A percentile compares a stretch with the other conserved stretches of the same genome.
Conservation (phyloP, 306 rosid species). For the Vigna unguiculata region DNA sequence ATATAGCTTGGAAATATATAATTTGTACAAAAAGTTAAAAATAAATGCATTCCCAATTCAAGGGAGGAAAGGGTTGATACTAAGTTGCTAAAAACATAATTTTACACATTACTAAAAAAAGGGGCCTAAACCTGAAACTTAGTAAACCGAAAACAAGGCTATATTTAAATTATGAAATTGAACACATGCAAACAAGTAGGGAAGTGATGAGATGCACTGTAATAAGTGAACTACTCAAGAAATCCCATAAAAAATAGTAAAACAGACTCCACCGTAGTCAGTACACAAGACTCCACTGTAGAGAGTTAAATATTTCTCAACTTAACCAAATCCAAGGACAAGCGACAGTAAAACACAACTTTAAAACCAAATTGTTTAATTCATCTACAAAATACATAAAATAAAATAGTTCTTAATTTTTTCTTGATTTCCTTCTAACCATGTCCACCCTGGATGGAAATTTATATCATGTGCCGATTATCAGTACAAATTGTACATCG, state of each 20-base stretch:
- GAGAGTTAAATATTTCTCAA: neutral
- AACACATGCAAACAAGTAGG: constrained; percentile 17
- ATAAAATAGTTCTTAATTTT: constrained; percentile 9
- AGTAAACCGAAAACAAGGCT: constrained; percentile 2
- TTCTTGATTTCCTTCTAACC: neutral
- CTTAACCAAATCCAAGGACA: constrained; percentile 24
- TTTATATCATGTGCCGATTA: neutral
- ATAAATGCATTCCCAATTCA: constrained; percentile 5
- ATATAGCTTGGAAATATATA: constrained; percentile 1
- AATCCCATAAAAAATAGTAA: constrained; percentile 17
- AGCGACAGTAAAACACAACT: neutral
- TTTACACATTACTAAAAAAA: constrained; percentile 14
- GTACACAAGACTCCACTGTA: neutral
- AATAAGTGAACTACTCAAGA: constrained; percentile 18
- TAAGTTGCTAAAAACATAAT: neutral
- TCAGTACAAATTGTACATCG: neutral
- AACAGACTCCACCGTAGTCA: neutral
- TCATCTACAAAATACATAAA: neutral
- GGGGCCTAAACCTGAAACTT: too few relatives aligned
- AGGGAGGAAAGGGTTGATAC: constrained; percentile 15
- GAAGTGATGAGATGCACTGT: neutral
- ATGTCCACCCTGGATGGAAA: neutral
- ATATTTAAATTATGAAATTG: constrained; percentile 5
- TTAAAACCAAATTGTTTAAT: neutral
- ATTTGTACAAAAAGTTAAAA: constrained; percentile 14